Percentiles rank a stretch among this genome's conserved stretches.
Evolutionary conservation across 371 early-diverging fungal genomes (phyloP).

Genomic region (Mycotypha africana): DNA sequence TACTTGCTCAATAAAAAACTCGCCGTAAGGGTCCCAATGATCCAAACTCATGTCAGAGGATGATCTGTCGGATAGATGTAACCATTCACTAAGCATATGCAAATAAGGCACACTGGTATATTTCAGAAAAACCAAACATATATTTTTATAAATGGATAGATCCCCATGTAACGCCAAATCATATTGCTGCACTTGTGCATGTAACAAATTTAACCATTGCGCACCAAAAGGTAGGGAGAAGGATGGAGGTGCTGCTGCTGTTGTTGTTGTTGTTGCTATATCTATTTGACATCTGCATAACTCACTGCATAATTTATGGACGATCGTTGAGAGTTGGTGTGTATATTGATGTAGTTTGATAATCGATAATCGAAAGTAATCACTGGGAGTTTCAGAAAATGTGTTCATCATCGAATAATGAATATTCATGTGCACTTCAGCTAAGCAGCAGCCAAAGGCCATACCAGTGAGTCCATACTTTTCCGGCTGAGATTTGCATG

Average conservation of each 20-base stretch:
- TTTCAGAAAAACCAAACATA: conserved; percentile 30
- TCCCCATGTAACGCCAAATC: conserved; percentile 22
- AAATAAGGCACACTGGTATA: conserved; percentile 46
- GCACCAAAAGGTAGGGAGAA: conserved; percentile 34
- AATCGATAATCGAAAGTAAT: conserved; percentile 10
- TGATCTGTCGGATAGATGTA: conserved; percentile 22
- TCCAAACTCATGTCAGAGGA: too few relatives aligned
- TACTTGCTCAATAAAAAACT: conserved; percentile 48
- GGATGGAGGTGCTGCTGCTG: background rate
- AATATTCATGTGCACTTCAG: conserved; percentile 29
- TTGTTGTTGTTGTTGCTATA: too few relatives aligned
- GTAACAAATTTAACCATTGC: conserved; percentile 31
- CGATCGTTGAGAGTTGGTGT: conserved; percentile 13
- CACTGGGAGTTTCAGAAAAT: conserved; percentile 2
- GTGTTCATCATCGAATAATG: conserved; percentile 27
- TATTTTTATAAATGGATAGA: conserved; percentile 28
- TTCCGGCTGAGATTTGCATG: conserved; percentile 29
- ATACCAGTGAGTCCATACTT: conserved; percentile 37
- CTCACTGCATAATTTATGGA: background rate
- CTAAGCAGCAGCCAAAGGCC: conserved; percentile 45
- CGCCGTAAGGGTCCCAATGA: conserved; percentile 32
- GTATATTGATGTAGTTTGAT: conserved; percentile 30
- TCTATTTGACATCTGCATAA: conserved; percentile 2
- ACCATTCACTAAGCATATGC: conserved; percentile 45
- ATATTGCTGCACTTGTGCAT: conserved; percentile 20